phyloP scores from a whole-genome alignment of 257 asterid species.

The Solanum phureja region DNA sequence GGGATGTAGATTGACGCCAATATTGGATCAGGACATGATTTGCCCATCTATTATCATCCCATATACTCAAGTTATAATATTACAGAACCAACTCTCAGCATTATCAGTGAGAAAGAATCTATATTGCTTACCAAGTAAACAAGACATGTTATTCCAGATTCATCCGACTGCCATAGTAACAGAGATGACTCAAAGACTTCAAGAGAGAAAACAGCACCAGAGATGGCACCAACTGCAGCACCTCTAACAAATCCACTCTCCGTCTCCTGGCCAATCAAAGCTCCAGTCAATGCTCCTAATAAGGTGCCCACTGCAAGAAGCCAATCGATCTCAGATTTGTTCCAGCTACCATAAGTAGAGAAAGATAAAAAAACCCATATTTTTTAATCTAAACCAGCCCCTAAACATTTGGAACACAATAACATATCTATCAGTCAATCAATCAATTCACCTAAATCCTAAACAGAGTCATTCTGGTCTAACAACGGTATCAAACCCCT shows the following conservation, averaged over 20 bases:
- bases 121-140: conserved; percentile 68
- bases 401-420: background rate
- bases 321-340: background rate
- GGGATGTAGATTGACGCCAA: no score
- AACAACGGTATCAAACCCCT: background rate
- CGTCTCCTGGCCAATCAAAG: conserved; percentile 92
- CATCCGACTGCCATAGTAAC: conserved; percentile 83
- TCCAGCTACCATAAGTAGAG: background rate
- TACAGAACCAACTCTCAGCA: background rate
- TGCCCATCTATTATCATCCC: background rate
- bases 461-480: background rate
- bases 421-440: background rate
- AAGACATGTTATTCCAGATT: conserved; percentile 86
- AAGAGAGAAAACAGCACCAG: conserved; percentile 97
- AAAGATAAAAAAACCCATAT: background rate
- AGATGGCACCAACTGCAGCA: conserved; percentile 94
- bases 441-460: background rate
- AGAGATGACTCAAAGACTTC: conserved; percentile 91
- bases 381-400: background rate
- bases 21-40: background rate
- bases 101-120: background rate
- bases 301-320: conserved; percentile 73
- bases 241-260: conserved; percentile 96
- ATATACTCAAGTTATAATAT: background rate
- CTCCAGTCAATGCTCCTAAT: conserved; percentile 94